Base-by-base conservation (phyloP, 2,329 filamentous ascomycete species). In the Metarhizium rileyi region DNA sequence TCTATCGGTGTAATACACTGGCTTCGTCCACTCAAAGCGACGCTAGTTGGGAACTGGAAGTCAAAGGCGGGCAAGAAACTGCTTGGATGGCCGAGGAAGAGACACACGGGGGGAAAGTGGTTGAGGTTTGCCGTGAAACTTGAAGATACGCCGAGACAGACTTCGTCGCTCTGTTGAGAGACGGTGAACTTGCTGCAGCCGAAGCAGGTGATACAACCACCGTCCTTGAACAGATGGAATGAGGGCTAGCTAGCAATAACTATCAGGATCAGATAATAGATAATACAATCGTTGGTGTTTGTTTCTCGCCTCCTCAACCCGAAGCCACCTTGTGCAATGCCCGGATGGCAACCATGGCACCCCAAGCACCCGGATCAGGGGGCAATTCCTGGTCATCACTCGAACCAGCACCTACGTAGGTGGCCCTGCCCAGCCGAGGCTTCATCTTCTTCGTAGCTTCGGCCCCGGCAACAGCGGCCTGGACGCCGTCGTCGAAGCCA, bases 301-400 rank as follows among this genome's bases (percentile, higher is more conserved):
- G 12, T 8, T 10, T 33, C 30, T 10, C 5, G 5, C 30, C 30
- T 5, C 16, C 10, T 44, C 27, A 18, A 14, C 28, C 41, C 9
- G 16, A 6, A 44, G 27, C 35, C 8, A n/a, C 47, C 41, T 14
- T 23, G 5, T 61, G 54, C 46, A 75, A 51, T 1, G 70, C 73
- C 54, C 66, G 63, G 41, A 77, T 70, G 2, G 68, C 75, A 16
- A 78, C 74, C 74, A 81, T 81, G 23, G 84, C 74, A n/a, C 82
- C 84, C 71, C 83, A 81, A 4, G 84, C 84, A 27, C 84, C 83
- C 0, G 84, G 84, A 62, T 87, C 84, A 3, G 84, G 83, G 4
- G 84, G 80, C 49, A 76, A 53, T 42, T 72, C 73, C 47, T 65
- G 66, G 48, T 70, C 72, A 51, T 76, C 72, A 52, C 75, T 76